A percentile compares a stretch with the other conserved stretches of the same genome.
Evolutionary conservation across 2,329 filamentous ascomycete species (phyloP).

Genomic region (Aspergillus spinulosporus): DNA sequence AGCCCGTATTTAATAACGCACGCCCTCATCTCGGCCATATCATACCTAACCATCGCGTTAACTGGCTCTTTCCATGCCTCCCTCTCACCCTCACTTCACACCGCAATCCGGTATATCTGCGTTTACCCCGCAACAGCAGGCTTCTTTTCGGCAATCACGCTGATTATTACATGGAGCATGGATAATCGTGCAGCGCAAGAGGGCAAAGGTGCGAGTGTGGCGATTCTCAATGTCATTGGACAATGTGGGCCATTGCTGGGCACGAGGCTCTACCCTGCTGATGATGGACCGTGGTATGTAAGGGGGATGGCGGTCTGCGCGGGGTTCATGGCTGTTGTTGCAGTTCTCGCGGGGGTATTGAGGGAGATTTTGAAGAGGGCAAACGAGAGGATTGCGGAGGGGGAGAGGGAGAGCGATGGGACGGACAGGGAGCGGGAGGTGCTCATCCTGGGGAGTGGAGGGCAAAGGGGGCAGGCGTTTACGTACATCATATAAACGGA

Average conservation of each 20-base stretch:
- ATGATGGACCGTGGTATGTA: slow-evolving; percentile 62
- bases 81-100: slow-evolving; percentile 36
- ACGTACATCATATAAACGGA: slow-evolving; percentile 28
- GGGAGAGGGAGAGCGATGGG: slow-evolving; percentile 7
- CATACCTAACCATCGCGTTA: slow-evolving; percentile 61
- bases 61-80: slow-evolving; percentile 47
- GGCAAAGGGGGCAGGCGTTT: slow-evolving; percentile 21
- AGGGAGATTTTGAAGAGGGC: slow-evolving; percentile 54
- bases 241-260: slow-evolving; percentile 76
- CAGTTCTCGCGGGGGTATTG: slow-evolving; percentile 55
- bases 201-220: slow-evolving; percentile 73
- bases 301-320: slow-evolving; percentile 65
- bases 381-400: slow-evolving; percentile 55
- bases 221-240: slow-evolving; percentile 76
- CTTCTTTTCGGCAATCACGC: slow-evolving; percentile 80
- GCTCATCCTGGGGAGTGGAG: slow-evolving; percentile 24
- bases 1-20: slow-evolving; percentile 68
- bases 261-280: slow-evolving; percentile 62
- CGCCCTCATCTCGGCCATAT: slow-evolving; percentile 67
- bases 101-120: slow-evolving; percentile 63
- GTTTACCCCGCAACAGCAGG: slow-evolving; percentile 77
- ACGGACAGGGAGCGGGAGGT: slow-evolving; percentile 31
- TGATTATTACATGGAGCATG: slow-evolving; percentile 84
- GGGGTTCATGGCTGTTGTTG: slow-evolving; percentile 63
- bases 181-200: slow-evolving; percentile 75